Evolutionary conservation across 148 eudicot species (phyloP).

Genomic region (Dysphania ambrosioides): DNA sequence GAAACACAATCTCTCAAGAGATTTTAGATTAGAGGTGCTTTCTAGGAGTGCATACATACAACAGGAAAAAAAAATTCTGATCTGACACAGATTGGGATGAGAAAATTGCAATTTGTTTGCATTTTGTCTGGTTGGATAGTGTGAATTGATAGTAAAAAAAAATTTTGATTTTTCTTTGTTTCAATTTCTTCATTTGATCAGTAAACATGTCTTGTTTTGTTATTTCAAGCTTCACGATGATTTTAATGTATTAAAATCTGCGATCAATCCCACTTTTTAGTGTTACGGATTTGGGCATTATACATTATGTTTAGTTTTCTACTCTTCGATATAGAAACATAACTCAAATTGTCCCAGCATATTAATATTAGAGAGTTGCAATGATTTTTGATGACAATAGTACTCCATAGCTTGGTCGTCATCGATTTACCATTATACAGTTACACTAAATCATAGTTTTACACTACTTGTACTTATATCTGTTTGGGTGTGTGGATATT

Average conservation of each 20-base stretch:
- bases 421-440: no score
- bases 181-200: background rate
- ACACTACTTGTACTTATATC: no score
- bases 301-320: background rate
- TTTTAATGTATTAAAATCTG: background rate
- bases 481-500: no score
- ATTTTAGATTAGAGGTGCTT: background rate
- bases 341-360: background rate
- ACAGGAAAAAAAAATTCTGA: conserved; percentile 2
- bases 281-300: no score
- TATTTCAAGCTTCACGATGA: background rate
- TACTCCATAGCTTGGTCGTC: no score
- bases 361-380: background rate
- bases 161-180: background rate
- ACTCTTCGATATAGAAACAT: no score
- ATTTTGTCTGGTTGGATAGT: no score
- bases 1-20: background rate
- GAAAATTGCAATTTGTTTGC: conserved; percentile 10
- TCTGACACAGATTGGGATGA: conserved; percentile 1
- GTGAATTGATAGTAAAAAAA: conserved; percentile 16
- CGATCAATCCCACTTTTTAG: background rate
- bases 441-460: no score
- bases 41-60: conserved; percentile 19
- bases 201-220: background rate
- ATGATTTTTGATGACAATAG: no score